Base-by-base conservation (phyloP, 805 yeast genomes). In the Pichia kluyveri region DNA sequence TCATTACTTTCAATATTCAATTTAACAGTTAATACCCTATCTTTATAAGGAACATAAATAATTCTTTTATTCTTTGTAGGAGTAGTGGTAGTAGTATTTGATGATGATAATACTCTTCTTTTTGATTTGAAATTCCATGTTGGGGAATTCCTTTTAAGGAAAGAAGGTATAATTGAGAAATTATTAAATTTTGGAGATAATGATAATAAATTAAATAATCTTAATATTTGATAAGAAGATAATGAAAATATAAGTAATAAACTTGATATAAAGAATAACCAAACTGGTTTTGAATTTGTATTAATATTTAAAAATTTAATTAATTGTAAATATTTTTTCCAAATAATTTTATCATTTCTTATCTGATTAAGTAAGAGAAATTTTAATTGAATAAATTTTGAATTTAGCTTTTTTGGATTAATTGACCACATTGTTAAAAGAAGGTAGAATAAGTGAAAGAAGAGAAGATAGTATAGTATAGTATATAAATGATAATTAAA, bases 11-110 rank as follows among this genome's bases (percentile, higher is more conserved):
- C 49, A 38, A 69, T 66, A 4, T 79, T 75, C 8, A 78, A 68
- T 38, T 69, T 69, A 23, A 78, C 69, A 38, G 75, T 55, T 8
- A 62, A 23, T 55, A 62, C 54, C 58, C 67, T 37, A 19, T 57
- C 48, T 70, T 77, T 65, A 63, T 75, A 54, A 63, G 77, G 76
- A n/a, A 78, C 72, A 49, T 66, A 67, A 32, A 78, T 69, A 44
- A 69, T 69, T 52, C 82, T 64, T n/a, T 69, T 39, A 28, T 46
- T 45, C 5, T 36, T 37, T 19, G 23, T 3, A 19, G 23, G 4
- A 18, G 38, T 41, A 2, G 46, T 17, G 7, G 3, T 37, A 8
- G 10, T 17, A 3, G 37, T 11, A 32, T 32, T 4, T 14, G 37
- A 14, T 34, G 17, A 15, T 14, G 15, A 14, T 19, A 4, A 19